Conservation (phyloP, 129 eudicot genomes). For the Saussurea involucrata region DNA sequence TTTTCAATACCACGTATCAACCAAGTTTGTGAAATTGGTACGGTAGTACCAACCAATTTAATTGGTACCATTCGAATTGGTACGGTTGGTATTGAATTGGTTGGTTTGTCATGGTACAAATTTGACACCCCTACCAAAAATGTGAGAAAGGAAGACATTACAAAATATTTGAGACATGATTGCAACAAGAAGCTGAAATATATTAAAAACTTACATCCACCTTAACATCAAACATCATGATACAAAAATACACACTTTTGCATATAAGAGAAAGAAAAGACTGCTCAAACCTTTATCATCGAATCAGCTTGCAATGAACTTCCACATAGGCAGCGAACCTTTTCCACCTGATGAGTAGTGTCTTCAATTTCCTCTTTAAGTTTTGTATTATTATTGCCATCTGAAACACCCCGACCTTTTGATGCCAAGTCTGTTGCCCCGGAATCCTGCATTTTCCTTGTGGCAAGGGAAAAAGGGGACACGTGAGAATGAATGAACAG, state of each 20-base stretch:
- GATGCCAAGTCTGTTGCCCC: slow-evolving; percentile 81
- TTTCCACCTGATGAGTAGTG: slow-evolving; percentile 52
- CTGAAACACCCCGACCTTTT: slow-evolving; percentile 55
- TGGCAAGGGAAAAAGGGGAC: slow-evolving; percentile 4
- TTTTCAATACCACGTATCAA: too few relatives aligned
- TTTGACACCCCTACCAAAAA: too few relatives aligned
- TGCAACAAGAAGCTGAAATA: not conserved
- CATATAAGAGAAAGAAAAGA: not conserved
- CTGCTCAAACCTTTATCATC: slow-evolving; percentile 60
- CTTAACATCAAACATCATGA: slow-evolving; percentile 7
- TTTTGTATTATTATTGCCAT: slow-evolving; percentile 33
- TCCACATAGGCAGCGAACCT: slow-evolving; percentile 84
- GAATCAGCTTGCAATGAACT: slow-evolving; percentile 65
- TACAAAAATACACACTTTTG: not conserved
- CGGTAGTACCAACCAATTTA: too few relatives aligned
- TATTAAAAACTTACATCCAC: not conserved
- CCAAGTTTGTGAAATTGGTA: too few relatives aligned
- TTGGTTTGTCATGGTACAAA: too few relatives aligned
- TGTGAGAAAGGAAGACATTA: not conserved
- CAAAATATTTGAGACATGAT: not conserved
- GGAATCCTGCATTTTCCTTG: slow-evolving; percentile 88
- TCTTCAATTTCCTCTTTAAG: slow-evolving; percentile 70
- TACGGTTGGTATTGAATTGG: too few relatives aligned
- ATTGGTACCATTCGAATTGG: too few relatives aligned
- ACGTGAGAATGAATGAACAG: slow-evolving; percentile 6